Conservation (phyloP, 148 eudicot species). For the Rhododendron molle region DNA sequence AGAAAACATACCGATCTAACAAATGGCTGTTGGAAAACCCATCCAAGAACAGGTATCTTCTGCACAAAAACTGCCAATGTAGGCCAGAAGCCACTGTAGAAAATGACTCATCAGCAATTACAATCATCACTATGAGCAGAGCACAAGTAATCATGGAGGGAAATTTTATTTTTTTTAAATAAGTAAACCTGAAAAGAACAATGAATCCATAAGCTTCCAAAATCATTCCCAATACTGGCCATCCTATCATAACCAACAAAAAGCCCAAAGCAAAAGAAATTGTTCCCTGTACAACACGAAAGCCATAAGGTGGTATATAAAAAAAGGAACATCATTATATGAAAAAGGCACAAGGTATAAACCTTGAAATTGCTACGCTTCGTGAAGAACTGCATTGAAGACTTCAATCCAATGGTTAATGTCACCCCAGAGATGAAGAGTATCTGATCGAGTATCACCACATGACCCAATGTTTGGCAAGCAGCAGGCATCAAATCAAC, state of each 20-base stretch:
- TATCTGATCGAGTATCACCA: conserved; percentile 48
- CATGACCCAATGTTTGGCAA: not conserved
- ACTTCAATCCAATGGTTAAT: conserved; percentile 83
- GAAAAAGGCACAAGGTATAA: not conserved
- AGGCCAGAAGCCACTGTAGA: conserved; percentile 96
- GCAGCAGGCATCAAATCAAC: not conserved
- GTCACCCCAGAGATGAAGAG: conserved; percentile 85
- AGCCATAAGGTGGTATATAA: not conserved
- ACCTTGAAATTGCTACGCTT: conserved; percentile 90
- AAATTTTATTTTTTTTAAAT: not conserved
- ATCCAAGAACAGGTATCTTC: conserved; percentile 87
- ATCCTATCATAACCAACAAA: conserved; percentile 87
- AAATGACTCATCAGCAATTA: not conserved
- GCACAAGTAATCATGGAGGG: not conserved
- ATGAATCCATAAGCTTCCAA: conserved; percentile 86
- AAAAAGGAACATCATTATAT: conserved; percentile 3
- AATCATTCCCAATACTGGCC: conserved; percentile 93
- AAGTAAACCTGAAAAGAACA: conserved; percentile 79
- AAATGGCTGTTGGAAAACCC: conserved; percentile 84
- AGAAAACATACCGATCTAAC: conserved; percentile 72
- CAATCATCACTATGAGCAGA: not conserved
- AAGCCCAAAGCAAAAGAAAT: conserved; percentile 84
- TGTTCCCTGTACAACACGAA: conserved; percentile 58
- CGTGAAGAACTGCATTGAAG: conserved; percentile 78
- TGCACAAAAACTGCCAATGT: conserved; percentile 80